Percentiles rank a stretch among this genome's conserved stretches.
Conservation (phyloP, 106 monocot genomes). For the Acorus calamus region DNA sequence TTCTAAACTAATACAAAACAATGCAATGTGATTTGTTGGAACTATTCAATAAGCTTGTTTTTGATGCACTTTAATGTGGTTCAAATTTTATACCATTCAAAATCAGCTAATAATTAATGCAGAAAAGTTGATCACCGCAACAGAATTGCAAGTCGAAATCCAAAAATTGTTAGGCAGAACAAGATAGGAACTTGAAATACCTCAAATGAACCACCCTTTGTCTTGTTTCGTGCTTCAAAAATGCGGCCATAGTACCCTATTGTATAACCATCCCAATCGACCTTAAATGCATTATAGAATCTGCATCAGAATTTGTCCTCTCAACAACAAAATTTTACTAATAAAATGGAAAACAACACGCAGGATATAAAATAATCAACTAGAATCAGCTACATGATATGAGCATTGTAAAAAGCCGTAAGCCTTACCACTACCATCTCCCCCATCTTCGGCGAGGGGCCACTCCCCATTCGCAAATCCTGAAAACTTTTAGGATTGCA, state of each 20-base stretch:
- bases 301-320: conserved; percentile 35
- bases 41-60: no score
- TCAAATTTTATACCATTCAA: no score
- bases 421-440: conserved; percentile 86
- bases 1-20: no score
- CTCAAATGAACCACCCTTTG: conserved; percentile 98
- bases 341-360: no score
- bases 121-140: no score
- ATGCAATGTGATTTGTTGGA: no score
- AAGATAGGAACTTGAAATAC: conserved; percentile 18
- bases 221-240: conserved; percentile 99
- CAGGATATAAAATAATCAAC: neutral
- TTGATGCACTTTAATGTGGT: no score
- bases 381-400: neutral
- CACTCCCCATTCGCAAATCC: conserved; percentile 85
- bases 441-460: conserved; percentile 58
- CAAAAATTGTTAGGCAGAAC: neutral
- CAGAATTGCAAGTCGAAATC: neutral
- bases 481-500: conserved; percentile 15
- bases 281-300: conserved; percentile 53
- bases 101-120: no score
- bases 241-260: conserved; percentile 99
- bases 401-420: neutral
- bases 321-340: conserved; percentile 11
- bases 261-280: conserved; percentile 99